Conservation (phyloP, 1,284 basidiomycete genomes). For the Peniophora sp. region DNA sequence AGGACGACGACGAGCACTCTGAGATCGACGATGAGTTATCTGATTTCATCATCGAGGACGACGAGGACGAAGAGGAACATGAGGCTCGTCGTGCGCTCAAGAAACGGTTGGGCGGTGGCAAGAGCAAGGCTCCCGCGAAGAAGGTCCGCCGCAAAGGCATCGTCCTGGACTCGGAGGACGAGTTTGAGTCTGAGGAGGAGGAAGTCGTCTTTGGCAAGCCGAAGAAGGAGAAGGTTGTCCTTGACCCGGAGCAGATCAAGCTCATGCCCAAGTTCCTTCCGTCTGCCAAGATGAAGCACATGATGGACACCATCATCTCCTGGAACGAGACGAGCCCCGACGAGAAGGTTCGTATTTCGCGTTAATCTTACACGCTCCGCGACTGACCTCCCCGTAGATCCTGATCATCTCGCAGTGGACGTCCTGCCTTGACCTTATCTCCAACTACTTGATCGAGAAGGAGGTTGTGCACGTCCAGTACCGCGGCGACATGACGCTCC, state of each 20-base stretch:
- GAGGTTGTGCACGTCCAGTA: conserved; percentile 48
- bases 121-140: conserved; percentile 19
- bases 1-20: conserved; percentile 21
- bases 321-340: conserved; percentile 37
- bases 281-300: conserved; percentile 60
- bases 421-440: conserved; percentile 43
- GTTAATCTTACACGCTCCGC: neutral
- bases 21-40: conserved; percentile 32
- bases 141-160: conserved; percentile 17
- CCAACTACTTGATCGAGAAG: conserved; percentile 43
- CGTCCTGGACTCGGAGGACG: conserved; percentile 41
- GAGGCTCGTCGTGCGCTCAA: conserved; percentile 29
- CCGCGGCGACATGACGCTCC: conserved; percentile 50
- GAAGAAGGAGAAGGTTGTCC: conserved; percentile 13
- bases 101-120: conserved; percentile 10
- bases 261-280: conserved; percentile 43
- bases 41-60: conserved; percentile 46
- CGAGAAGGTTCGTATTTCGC: conserved; percentile 38
- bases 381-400: conserved; percentile 23
- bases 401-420: conserved; percentile 61
- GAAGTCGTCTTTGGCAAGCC: conserved; percentile 31
- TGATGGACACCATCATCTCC: conserved; percentile 41
- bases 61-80: conserved; percentile 30
- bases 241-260: conserved; percentile 24
- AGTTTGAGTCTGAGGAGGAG: conserved; percentile 28